Conservation (phyloP, 148 eudicot species). For the Hydrangea macrophylla region DNA sequence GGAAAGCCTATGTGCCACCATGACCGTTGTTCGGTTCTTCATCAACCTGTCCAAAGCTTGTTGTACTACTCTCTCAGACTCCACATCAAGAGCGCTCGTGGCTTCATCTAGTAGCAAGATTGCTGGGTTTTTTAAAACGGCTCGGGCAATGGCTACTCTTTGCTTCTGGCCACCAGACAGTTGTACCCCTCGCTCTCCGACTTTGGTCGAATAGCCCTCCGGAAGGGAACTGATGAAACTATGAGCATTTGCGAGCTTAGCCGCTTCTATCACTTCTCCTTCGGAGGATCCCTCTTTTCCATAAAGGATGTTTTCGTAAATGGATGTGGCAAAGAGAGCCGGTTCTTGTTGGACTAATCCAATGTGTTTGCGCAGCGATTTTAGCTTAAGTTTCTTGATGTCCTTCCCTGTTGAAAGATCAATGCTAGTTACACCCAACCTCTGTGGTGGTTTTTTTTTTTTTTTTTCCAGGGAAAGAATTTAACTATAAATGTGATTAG, state of each 20-base stretch:
- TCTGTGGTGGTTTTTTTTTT: too few relatives aligned
- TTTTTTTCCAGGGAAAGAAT: too few relatives aligned
- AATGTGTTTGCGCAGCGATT: conserved; percentile 77
- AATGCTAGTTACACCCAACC: background rate
- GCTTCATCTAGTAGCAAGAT: conserved; percentile 90
- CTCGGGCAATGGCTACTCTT: conserved; percentile 94
- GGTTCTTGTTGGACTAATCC: conserved; percentile 98
- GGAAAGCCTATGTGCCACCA: conserved; percentile 90
- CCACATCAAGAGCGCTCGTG: conserved; percentile 82
- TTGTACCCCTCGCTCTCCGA: conserved; percentile 92
- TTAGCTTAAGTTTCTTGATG: conserved; percentile 67
- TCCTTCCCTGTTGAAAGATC: conserved; percentile 64
- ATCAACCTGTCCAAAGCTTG: conserved; percentile 80
- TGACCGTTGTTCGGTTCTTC: conserved; percentile 79
- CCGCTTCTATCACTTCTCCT: conserved; percentile 77
- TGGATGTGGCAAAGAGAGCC: conserved; percentile 87
- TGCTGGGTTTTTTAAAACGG: conserved; percentile 73
- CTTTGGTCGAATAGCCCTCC: conserved; percentile 87
- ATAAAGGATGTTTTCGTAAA: conserved; percentile 85
- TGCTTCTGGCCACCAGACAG: conserved; percentile 98
- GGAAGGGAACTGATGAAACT: conserved; percentile 88
- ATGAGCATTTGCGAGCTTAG: conserved; percentile 89
- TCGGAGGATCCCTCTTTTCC: conserved; percentile 93
- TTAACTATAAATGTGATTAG: too few relatives aligned
- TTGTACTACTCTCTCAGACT: conserved; percentile 88